phyloP scores from a whole-genome alignment of 306 rosid species.

The Dryas octopetala region DNA sequence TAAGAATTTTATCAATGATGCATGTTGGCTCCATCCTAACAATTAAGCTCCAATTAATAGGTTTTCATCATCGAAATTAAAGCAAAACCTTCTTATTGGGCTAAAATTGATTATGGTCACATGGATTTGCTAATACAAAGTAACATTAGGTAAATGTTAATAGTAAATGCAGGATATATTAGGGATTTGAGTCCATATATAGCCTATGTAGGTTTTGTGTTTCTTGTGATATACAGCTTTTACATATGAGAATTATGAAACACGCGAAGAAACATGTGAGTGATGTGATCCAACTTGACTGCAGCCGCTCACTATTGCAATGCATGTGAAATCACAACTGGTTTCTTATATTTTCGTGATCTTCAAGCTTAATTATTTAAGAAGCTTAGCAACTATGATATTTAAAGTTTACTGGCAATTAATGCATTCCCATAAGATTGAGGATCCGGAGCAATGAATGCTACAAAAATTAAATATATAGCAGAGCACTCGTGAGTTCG shows the following conservation, averaged over 20 bases:
- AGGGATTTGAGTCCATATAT: neutral
- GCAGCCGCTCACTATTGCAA: neutral
- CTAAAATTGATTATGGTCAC: neutral
- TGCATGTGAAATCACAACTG: conserved; percentile 4
- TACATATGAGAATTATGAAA: neutral
- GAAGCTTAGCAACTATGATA: neutral
- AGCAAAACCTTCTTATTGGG: neutral
- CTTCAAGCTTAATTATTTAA: neutral
- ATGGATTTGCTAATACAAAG: neutral
- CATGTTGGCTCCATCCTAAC: neutral
- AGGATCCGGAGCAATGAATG: neutral
- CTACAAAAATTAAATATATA: too few relatives aligned
- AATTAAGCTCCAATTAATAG: neutral
- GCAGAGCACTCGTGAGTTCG: too few relatives aligned
- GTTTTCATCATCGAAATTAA: neutral
- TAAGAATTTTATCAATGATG: neutral
- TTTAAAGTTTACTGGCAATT: neutral
- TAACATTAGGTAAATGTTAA: neutral
- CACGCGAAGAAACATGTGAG: conserved; percentile 3
- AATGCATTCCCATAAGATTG: neutral
- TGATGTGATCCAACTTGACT: neutral
- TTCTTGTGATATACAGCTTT: neutral
- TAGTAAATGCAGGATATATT: too few relatives aligned
- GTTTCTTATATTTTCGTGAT: conserved; percentile 1
- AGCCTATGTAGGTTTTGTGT: neutral